Conservation (phyloP, 202 grass and related monocot genomes). For the Panicum virgatum region DNA sequence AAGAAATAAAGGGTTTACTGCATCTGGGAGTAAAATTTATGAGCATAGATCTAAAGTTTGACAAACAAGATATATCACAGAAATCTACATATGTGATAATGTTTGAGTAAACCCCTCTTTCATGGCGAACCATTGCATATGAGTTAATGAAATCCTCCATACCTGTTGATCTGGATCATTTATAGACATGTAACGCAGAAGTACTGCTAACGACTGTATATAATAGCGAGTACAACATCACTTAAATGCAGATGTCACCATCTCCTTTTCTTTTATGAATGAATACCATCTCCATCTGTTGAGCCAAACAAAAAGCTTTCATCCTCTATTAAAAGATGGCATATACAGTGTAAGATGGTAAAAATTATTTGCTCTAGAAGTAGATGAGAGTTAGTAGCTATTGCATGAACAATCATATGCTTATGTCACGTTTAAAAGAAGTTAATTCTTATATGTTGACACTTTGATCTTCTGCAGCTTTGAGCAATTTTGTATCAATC, state of each 20-base stretch:
- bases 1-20: not conserved
- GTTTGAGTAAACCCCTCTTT: not conserved
- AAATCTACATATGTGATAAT: not conserved
- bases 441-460: slow-evolving; percentile 24
- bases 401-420: slow-evolving; percentile 15
- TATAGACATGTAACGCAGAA: not conserved
- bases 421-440: slow-evolving; percentile 19
- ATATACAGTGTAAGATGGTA: not conserved
- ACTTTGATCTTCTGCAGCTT: slow-evolving; percentile 76
- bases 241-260: not conserved
- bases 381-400: slow-evolving; percentile 19
- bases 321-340: not conserved
- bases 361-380: slow-evolving; percentile 7
- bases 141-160: not conserved
- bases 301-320: not conserved
- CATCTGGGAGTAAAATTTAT: not conserved
- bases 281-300: not conserved
- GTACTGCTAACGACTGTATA: not conserved
- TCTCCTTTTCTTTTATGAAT: not conserved
- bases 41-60: no score
- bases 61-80: not conserved
- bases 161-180: not conserved
- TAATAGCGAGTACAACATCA: not conserved
- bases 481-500: slow-evolving; percentile 98
- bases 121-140: not conserved